Evolutionary conservation across 2,329 filamentous ascomycete genomes (phyloP).

Genomic region (Arthrobotrys musiformis): DNA sequence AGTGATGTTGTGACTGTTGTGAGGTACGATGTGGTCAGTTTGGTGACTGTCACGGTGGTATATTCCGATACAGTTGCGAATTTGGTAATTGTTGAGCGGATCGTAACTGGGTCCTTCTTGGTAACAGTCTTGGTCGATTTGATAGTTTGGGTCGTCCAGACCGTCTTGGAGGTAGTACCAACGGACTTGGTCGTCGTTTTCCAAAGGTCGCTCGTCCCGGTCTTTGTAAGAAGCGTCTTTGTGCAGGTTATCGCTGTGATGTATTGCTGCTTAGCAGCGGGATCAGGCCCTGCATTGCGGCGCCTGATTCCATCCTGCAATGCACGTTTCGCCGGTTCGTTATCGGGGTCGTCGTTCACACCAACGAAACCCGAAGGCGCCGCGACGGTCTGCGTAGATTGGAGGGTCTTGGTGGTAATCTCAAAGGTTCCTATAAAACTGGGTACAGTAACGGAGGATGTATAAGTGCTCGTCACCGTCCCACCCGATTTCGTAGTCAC

Average conservation of each 20-base stretch:
- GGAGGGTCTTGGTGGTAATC: not conserved
- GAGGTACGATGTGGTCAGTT: not conserved
- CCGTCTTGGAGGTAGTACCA: not conserved
- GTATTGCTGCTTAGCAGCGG: not conserved
- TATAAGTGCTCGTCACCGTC: not conserved
- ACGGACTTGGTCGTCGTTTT: conserved; percentile 28
- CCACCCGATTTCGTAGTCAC: not conserved
- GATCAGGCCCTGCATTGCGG: conserved; percentile 1
- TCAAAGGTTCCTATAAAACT: not conserved
- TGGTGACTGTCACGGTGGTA: not conserved
- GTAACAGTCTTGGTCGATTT: not conserved
- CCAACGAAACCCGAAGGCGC: conserved; percentile 19
- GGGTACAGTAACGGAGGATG: not conserved
- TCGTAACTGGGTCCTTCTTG: not conserved
- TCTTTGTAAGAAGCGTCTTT: conserved; percentile 24
- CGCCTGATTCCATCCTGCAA: not conserved
- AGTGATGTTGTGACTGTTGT: conserved; percentile 1
- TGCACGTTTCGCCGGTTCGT: not conserved
- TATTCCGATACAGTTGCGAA: not conserved
- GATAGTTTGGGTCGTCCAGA: not conserved
- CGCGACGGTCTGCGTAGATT: not conserved
- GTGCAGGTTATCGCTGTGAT: conserved; percentile 10
- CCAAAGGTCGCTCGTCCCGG: conserved; percentile 19
- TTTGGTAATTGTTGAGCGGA: not conserved
- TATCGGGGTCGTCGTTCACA: conserved; percentile 24